phyloP scores from a whole-genome alignment of 2,329 filamentous ascomycete species.

The Xylaria polymorpha region DNA sequence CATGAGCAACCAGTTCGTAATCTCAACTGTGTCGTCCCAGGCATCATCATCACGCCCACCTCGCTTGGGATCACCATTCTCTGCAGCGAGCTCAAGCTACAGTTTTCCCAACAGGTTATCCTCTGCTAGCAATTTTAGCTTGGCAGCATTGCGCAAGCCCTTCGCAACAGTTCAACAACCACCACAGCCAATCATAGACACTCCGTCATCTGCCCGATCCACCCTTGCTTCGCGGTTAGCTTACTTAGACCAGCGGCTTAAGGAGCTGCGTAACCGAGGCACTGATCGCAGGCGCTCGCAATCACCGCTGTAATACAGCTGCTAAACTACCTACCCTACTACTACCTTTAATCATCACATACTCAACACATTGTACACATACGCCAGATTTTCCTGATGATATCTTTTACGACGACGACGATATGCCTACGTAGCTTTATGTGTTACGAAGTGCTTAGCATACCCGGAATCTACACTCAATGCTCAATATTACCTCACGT shows the following conservation, averaged over 20 bases:
- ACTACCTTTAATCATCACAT: slow-evolving; percentile 29
- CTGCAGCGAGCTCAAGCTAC: slow-evolving; percentile 61
- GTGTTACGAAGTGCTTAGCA: slow-evolving; percentile 35
- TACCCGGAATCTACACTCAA: slow-evolving; percentile 25
- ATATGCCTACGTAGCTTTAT: slow-evolving; percentile 39
- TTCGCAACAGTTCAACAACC: slow-evolving; percentile 69
- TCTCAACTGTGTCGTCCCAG: slow-evolving; percentile 40
- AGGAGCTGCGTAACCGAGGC: slow-evolving; percentile 62
- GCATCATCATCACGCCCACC: slow-evolving; percentile 54
- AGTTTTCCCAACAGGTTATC: slow-evolving; percentile 71
- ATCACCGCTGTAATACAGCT: slow-evolving; percentile 58
- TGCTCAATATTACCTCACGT: slow-evolving; percentile 30
- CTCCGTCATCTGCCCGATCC: slow-evolving; percentile 51
- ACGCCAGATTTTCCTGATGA: slow-evolving; percentile 41
- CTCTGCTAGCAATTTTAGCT: slow-evolving; percentile 59
- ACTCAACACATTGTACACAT: slow-evolving; percentile 43
- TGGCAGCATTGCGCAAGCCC: slow-evolving; percentile 60
- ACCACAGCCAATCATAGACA: slow-evolving; percentile 50
- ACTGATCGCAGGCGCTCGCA: slow-evolving; percentile 59
- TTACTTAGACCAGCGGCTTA: slow-evolving; percentile 69
- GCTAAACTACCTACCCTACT: slow-evolving; percentile 13
- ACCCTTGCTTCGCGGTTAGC: slow-evolving; percentile 64
- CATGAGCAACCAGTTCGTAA: slow-evolving; percentile 34
- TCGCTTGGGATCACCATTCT: slow-evolving; percentile 70
- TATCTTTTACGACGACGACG: slow-evolving; percentile 47